Conservation (phyloP, 2,329 filamentous ascomycete species). For the Trichoderma polysporum region DNA sequence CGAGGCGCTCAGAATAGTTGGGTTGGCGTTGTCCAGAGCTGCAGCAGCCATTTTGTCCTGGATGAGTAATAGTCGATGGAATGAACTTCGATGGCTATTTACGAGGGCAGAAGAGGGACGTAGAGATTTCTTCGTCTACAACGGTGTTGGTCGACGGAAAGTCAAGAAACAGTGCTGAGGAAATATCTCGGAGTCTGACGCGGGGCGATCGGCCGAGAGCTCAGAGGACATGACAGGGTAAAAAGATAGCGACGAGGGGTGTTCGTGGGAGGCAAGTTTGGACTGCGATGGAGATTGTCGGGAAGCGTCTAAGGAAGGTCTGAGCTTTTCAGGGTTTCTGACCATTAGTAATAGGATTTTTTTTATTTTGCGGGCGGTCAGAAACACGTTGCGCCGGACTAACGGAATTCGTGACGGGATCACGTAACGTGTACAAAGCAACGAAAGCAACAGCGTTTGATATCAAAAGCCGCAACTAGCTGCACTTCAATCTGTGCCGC, state of each 20-base stretch:
- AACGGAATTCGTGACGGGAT: too few relatives aligned
- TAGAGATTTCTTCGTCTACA: neutral
- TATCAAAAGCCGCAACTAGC: neutral
- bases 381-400: neutral
- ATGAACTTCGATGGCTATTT: neutral
- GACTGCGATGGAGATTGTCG: constrained; percentile 9
- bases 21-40: constrained; percentile 76
- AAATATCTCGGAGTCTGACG: constrained; percentile 11
- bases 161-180: neutral
- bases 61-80: neutral
- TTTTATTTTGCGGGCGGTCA: neutral
- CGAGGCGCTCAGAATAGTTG: constrained; percentile 82
- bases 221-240: constrained; percentile 3
- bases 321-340: neutral
- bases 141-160: neutral
- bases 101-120: neutral
- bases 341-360: constrained; percentile 5
- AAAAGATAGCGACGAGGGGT: neutral
- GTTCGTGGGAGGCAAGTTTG: constrained; percentile 9
- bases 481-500: neutral
- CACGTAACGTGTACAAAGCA: too few relatives aligned
- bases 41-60: constrained; percentile 28
- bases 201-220: constrained; percentile 5
- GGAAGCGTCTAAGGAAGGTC: constrained; percentile 12
- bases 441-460: neutral